Base-by-base conservation (phyloP, 1,284 basidiomycete species). In the Ceratobasidium sp. region DNA sequence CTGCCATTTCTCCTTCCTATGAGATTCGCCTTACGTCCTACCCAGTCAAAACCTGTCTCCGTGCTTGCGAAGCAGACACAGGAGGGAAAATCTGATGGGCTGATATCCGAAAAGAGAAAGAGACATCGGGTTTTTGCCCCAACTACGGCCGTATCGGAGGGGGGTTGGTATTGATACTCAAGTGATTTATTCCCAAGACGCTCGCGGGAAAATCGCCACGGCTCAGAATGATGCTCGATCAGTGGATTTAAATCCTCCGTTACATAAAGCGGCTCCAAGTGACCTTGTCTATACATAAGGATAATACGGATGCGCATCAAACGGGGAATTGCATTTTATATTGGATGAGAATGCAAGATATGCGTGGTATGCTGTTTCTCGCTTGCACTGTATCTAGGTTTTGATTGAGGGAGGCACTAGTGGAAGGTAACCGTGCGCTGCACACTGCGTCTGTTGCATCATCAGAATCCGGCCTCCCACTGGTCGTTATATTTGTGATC, bases 311-410 rank as follows among this genome's bases (percentile, higher is more conserved):
- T 77, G 79, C 1, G 76, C 82, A 30, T 73, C 76, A 58, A 83
- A 82, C n/a, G 73, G 90, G 89, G 0, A 84, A 87, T 2, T 87
- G 86, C 3, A 85, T 96, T 0, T 86, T 95, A 0, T 96, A 92
- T 78, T 97, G 94, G 94, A 96, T 97, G 94, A 85, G 94, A 55
- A 94, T 97, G 92, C 85, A 90, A 71, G 96, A 97, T 79, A 81
- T 97, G 65, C 84, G 95, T 76, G 82, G 93, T 93, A 78, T 69
- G 85, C 79, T 28, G 45, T 30, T 34, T 59, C 72, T 32, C 60
- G 46, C 30, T 41, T 32, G 8, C 67, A 62, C 65, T 60, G 32
- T 72, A 3, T 30, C 70, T n/a, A n/a, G n/a, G n/a, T n/a, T 60
- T 21, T 69, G 48, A 58, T 34, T 72, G 18, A 58, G n/a, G n/a